phyloP scores from a whole-genome alignment of 1,284 basidiomycete genomes.

The Malassezia obtusa region DNA sequence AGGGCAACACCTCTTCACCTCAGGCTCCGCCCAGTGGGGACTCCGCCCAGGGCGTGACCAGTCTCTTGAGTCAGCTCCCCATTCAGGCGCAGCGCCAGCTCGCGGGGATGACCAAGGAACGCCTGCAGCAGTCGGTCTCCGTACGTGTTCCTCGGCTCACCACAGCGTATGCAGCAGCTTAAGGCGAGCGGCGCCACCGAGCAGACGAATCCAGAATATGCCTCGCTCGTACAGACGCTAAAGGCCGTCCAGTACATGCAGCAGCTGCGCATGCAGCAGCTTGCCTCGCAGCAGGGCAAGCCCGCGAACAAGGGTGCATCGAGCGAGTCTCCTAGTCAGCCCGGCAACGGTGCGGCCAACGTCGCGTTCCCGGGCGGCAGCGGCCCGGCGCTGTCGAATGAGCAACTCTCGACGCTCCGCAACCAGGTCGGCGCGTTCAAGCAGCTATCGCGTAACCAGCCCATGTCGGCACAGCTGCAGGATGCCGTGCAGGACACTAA shows the following conservation, averaged over 20 bases:
- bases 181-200: slow-evolving; percentile 47
- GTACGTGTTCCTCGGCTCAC: slow-evolving; percentile 11
- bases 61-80: slow-evolving; percentile 13
- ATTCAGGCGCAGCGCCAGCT: slow-evolving; percentile 35
- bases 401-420: slow-evolving; percentile 73
- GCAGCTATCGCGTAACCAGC: slow-evolving; percentile 65
- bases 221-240: slow-evolving; percentile 41
- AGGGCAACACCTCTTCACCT: neutral
- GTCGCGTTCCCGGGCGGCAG: neutral
- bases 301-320: neutral
- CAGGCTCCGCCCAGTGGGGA: neutral
- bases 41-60: neutral
- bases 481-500: slow-evolving; percentile 55
- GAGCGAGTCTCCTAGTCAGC: neutral
- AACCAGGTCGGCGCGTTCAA: slow-evolving; percentile 85
- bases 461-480: slow-evolving; percentile 70
- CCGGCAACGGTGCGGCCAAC: slow-evolving; percentile 2
- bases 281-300: slow-evolving; percentile 11
- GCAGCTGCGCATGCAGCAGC: slow-evolving; percentile 37
- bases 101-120: slow-evolving; percentile 43
- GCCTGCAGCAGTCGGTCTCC: slow-evolving; percentile 35
- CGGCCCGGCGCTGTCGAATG: slow-evolving; percentile 37
- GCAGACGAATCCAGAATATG: slow-evolving; percentile 47
- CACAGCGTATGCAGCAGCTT: slow-evolving; percentile 48
- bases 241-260: slow-evolving; percentile 45